phyloP scores from a whole-genome alignment of 1,284 basidiomycete species.

The Cryptococcus wingfieldii region DNA sequence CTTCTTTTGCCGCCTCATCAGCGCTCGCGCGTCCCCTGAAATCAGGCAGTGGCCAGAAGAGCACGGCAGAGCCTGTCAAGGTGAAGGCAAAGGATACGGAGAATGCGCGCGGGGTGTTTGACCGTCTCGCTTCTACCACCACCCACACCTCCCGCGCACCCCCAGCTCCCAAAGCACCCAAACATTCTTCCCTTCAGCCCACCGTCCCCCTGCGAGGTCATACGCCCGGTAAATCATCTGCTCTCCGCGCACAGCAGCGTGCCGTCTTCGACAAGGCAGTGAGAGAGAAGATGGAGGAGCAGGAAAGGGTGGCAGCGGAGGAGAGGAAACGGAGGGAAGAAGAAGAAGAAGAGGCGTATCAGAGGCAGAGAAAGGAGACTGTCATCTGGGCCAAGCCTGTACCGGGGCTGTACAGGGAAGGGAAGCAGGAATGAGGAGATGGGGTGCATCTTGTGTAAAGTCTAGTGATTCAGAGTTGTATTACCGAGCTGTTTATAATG shows the following conservation, averaged over 20 bases:
- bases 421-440: background rate
- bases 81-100: conserved; percentile 22
- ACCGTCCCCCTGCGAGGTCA: conserved; percentile 25
- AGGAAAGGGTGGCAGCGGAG: conserved; percentile 9
- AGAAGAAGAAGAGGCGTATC: conserved; percentile 27
- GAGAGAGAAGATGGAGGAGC: conserved; percentile 13
- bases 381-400: conserved; percentile 34
- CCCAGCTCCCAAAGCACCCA: background rate
- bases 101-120: conserved; percentile 23
- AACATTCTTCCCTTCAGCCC: background rate
- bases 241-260: conserved; percentile 19
- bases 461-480: background rate
- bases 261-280: conserved; percentile 20
- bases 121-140: conserved; percentile 11
- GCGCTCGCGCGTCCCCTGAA: conserved; percentile 29
- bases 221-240: conserved; percentile 34
- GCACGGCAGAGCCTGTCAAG: conserved; percentile 12
- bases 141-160: background rate
- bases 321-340: conserved; percentile 14
- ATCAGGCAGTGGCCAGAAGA: conserved; percentile 20
- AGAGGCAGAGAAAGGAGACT: conserved; percentile 23
- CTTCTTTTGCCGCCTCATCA: conserved; percentile 24
- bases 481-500: background rate
- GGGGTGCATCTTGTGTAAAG: background rate
- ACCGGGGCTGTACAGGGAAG: conserved; percentile 29